Evolutionary conservation across 768 basidiomycete genomes (phyloP).

Genomic region (Naganishia vishniacii): DNA sequence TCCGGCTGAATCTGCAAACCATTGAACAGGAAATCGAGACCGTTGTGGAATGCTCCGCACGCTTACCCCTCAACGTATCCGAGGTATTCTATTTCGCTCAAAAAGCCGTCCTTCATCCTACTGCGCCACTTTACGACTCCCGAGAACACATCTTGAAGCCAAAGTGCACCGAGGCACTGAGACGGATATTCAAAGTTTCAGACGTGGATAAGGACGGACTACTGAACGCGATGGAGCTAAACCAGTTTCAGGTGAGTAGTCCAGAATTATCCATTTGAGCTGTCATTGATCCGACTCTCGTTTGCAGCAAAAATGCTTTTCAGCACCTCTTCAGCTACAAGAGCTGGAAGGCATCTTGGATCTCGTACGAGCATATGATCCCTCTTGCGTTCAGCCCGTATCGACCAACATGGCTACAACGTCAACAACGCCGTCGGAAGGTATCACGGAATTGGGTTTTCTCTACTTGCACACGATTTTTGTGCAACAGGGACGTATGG

Average conservation of each 20-base stretch:
- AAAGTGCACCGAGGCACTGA: conserved; percentile 77
- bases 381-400: conserved; percentile 60
- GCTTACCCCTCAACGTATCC: conserved; percentile 80
- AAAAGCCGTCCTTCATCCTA: conserved; percentile 93
- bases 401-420: conserved; percentile 32
- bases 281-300: conserved; percentile 23
- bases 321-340: conserved; percentile 80
- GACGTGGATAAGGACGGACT: conserved; percentile 91
- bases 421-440: conserved; percentile 46
- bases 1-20: conserved; percentile 1
- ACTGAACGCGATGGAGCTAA: conserved; percentile 80
- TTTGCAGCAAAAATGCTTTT: conserved; percentile 83
- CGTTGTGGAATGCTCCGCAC: conserved; percentile 88
- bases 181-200: conserved; percentile 92
- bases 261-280: not conserved
- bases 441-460: conserved; percentile 88
- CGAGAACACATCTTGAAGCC: conserved; percentile 94
- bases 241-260: conserved; percentile 81
- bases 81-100: conserved; percentile 98
- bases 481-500: conserved; percentile 87
- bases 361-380: conserved; percentile 74
- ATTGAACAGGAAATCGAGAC: conserved; percentile 84
- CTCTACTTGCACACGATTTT: conserved; percentile 92
- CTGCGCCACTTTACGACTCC: conserved; percentile 93
- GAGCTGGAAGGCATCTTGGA: conserved; percentile 95